Evolutionary conservation across 352 stramenopile genomes (phyloP).

Genomic region (Thraustochytrium striatum): DNA sequence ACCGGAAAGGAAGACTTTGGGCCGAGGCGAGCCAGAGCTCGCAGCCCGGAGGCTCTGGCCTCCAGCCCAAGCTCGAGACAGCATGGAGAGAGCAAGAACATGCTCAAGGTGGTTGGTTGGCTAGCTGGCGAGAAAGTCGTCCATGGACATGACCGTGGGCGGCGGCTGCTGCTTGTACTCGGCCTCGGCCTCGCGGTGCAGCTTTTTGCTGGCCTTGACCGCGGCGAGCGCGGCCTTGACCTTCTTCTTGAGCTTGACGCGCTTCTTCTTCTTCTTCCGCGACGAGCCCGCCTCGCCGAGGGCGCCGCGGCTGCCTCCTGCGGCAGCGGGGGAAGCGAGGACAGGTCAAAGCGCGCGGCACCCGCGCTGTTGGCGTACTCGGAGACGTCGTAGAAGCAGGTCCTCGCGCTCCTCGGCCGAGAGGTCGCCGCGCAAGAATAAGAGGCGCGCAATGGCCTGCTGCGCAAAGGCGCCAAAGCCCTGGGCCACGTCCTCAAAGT

Average conservation of each 20-base stretch:
- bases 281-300: no score
- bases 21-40: no score
- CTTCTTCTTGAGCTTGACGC: not conserved
- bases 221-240: not conserved
- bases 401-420: not conserved
- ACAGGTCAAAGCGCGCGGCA: slow-evolving; percentile 7
- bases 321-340: not conserved
- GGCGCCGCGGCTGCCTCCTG: not conserved
- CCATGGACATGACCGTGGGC: not conserved
- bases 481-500: slow-evolving; percentile 15
- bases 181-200: not conserved
- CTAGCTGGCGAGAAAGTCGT: not conserved
- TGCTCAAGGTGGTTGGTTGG: not conserved
- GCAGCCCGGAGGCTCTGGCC: no score
- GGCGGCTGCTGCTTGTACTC: not conserved
- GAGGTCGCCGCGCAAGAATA: slow-evolving; percentile 36
- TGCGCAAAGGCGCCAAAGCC: slow-evolving; percentile 27
- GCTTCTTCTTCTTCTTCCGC: not conserved
- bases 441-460: slow-evolving; percentile 43
- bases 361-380: not conserved
- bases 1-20: no score
- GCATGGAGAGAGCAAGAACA: no score
- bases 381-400: not conserved
- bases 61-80: no score
- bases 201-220: not conserved